A percentile compares a stretch with the other conserved stretches of the same genome.
These are phyloP conservation scores for Cryptococcus sp. DNA, from an alignment of 1,284 basidiomycete species.

Conservation along the genomic window DNA sequence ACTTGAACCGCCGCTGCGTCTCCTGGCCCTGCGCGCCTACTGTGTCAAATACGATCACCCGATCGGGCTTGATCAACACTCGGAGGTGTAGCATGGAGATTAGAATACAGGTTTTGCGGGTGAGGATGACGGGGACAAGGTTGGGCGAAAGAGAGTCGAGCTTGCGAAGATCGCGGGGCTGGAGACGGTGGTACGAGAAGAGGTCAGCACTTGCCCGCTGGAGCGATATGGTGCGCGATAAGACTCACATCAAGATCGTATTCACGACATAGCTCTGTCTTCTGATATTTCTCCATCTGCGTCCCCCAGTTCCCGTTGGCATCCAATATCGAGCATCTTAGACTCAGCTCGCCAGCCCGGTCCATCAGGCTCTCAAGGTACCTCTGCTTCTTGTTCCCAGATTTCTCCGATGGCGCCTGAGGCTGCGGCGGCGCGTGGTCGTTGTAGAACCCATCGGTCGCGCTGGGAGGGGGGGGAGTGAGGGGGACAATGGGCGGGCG, in stretches of 20 bases:
- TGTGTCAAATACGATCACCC: constrained; percentile 87
- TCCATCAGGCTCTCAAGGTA: constrained; percentile 50
- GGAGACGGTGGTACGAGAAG: constrained; percentile 3
- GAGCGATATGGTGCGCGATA: not conserved
- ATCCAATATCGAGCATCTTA: constrained; percentile 68
- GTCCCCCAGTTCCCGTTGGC: constrained; percentile 81
- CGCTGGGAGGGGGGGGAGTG: constrained; percentile 8
- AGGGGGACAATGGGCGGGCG: constrained; percentile 5
- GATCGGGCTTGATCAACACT: constrained; percentile 88
- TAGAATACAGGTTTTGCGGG: constrained; percentile 80
- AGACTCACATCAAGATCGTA: constrained; percentile 76
- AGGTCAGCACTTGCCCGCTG: not conserved
- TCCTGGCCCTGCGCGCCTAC: constrained; percentile 79
- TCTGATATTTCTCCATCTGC: constrained; percentile 85
- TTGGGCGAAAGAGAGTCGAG: constrained; percentile 93
- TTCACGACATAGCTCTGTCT: constrained; percentile 79
- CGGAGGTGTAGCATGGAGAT: constrained; percentile 94
- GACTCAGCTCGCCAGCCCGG: constrained; percentile 47
- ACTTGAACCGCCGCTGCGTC: constrained; percentile 79
- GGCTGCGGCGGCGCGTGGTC: not conserved
- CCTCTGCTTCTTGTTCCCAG: constrained; percentile 27
- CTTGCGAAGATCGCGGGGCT: constrained; percentile 95
- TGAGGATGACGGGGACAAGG: constrained; percentile 88
- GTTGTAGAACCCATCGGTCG: not conserved
- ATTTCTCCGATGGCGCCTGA: constrained; percentile 1